Evolutionary conservation across 257 asterid genomes (phyloP).

Genomic region (Voacanga thouarsii): DNA sequence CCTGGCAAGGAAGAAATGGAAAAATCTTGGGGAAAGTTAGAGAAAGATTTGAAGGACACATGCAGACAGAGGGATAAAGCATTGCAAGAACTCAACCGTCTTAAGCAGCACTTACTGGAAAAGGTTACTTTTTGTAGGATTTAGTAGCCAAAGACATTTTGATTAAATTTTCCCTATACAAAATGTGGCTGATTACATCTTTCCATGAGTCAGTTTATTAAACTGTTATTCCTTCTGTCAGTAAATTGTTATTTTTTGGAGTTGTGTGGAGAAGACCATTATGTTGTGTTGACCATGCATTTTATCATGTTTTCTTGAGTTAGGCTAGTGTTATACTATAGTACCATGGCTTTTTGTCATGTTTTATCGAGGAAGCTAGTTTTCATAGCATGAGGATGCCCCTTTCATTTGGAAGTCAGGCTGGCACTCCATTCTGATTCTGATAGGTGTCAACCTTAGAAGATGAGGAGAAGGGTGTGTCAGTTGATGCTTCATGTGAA

Average conservation of each 20-base stretch:
- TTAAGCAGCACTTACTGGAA: slow-evolving; percentile 92
- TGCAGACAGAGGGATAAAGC: slow-evolving; percentile 74
- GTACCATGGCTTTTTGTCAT: neutral
- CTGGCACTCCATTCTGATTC: neutral
- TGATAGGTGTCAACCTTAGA: neutral
- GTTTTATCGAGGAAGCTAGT: neutral
- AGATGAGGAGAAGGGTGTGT: neutral
- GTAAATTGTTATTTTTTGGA: neutral
- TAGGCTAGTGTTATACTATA: too few relatives aligned
- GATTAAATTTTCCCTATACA: neutral
- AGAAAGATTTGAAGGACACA: slow-evolving; percentile 73
- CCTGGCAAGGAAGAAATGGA: slow-evolving; percentile 65
- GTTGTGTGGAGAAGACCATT: neutral
- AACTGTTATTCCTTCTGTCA: too few relatives aligned
- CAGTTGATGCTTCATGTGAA: neutral
- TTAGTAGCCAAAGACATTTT: neutral
- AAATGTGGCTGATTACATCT: neutral
- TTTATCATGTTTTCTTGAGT: too few relatives aligned
- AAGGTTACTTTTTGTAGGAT: slow-evolving; percentile 44
- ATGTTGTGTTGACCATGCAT: too few relatives aligned
- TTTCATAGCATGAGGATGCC: neutral
- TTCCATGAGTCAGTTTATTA: neutral
- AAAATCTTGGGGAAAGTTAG: slow-evolving; percentile 57
- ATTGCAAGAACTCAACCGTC: slow-evolving; percentile 73
- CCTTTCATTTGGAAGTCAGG: neutral